Base-by-base conservation (phyloP, 441 rosid genomes). In the Bruguiera hainesii region DNA sequence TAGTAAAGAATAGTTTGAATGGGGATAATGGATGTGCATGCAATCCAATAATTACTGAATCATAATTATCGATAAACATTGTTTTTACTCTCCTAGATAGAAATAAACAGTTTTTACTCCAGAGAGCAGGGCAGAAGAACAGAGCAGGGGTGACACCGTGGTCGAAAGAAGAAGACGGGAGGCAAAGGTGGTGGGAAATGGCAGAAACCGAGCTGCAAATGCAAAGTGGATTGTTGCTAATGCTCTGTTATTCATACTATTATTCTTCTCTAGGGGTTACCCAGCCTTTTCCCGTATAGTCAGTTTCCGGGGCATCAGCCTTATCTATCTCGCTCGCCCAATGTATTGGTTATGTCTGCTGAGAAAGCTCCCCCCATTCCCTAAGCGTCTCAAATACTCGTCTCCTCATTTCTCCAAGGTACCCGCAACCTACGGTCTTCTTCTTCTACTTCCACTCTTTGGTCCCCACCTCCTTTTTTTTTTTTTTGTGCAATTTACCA, bases 351-450 rank as follows among this genome's bases (percentile, higher is more conserved):
- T 49, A 75, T 89, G 79, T 84, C 93, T 4, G 81, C 75, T 42
- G 89, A 88, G 82, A 82, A 84, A 75, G 89, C 83, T 9, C 13
- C 42, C 42, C 42, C 42, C 42, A 8, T 8, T 37, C 80, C 97
- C 97, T 23, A 94, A 94, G 79, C 96, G 96, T 63, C 95, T 94
- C 78, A 89, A 89, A 60, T 91, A 94, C 83, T 76, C 88, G 6
- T 70, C 92, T 71, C 93, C 96, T 77, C 92, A 86, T 61, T 85
- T 86, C 69, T 56, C 83, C 35, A 84, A 85, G 93, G 91, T 85
- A 70, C 13, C 13, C 15, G 9, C 42, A 37, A 10, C 42, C 42
- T 37, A 1, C 42, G 42, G 2, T 37, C 42, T 37, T 37, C 3
- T 37, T 37, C 42, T 37, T 9, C 1, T 33, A 5, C 1, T 31